Evolutionary conservation across 2,329 filamentous ascomycete species (phyloP).

Genomic region (Thielaviopsis musarum): DNA sequence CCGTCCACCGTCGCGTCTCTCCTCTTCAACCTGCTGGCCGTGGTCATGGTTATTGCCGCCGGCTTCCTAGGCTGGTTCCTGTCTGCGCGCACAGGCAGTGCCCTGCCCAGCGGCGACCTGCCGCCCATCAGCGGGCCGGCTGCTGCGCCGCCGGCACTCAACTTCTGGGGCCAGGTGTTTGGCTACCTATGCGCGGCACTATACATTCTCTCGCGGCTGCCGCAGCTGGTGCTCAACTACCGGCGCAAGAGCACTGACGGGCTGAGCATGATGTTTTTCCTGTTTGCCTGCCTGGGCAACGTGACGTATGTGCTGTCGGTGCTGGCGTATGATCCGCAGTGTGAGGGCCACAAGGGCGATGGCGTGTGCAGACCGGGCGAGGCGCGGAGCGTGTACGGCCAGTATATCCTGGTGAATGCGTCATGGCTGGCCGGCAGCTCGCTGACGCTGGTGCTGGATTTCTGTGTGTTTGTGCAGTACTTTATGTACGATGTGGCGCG

Average conservation of each 20-base stretch:
- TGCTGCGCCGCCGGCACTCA: slow-evolving; percentile 40
- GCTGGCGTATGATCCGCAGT: slow-evolving; percentile 70
- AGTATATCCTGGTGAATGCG: slow-evolving; percentile 76
- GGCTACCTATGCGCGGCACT: slow-evolving; percentile 81
- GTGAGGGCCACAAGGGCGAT: slow-evolving; percentile 20
- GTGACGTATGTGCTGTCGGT: slow-evolving; percentile 86
- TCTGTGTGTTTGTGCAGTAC: slow-evolving; percentile 80
- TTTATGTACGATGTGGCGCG: slow-evolving; percentile 55
- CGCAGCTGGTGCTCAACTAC: slow-evolving; percentile 84
- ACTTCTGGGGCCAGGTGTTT: slow-evolving; percentile 69
- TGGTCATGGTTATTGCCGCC: slow-evolving; percentile 68
- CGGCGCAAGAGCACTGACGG: slow-evolving; percentile 85
- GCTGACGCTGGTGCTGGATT: slow-evolving; percentile 70
- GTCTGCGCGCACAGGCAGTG: slow-evolving; percentile 25
- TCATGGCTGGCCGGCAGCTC: slow-evolving; percentile 84
- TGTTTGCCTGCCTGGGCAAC: slow-evolving; percentile 93
- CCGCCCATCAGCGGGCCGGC: slow-evolving; percentile 19
- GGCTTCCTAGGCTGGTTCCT: slow-evolving; percentile 80
- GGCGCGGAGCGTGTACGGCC: slow-evolving; percentile 48
- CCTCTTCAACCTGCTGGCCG: slow-evolving; percentile 56
- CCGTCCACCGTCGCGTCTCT: slow-evolving; percentile 38
- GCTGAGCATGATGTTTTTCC: slow-evolving; percentile 83
- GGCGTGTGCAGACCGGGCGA: slow-evolving; percentile 48
- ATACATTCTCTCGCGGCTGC: slow-evolving; percentile 78
- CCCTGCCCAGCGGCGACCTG: slow-evolving; percentile 18